Conservation (phyloP, 257 asterid genomes). For the Capsicum rhomboideum region DNA sequence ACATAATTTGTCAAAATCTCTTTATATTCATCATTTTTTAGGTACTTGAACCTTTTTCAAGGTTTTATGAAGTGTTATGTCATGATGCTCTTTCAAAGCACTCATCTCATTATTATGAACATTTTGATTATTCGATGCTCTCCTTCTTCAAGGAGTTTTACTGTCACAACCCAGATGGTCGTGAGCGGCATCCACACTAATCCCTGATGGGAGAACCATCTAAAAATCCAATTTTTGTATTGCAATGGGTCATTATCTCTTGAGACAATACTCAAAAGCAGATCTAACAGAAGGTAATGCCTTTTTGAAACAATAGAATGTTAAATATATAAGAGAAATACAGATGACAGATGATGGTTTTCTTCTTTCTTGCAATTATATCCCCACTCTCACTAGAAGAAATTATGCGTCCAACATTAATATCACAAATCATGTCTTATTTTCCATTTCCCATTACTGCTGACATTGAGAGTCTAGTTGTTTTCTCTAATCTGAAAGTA, state of each 20-base stretch:
- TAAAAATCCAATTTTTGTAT: not conserved
- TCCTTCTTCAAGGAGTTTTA: no score
- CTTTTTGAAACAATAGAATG: not conserved
- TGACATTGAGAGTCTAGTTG: conserved; percentile 67
- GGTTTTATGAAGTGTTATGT: no score
- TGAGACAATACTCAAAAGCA: not conserved
- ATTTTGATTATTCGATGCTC: no score
- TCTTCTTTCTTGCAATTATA: not conserved
- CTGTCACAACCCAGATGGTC: no score
- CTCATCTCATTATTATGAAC: no score
- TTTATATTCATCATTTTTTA: no score
- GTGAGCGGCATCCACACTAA: no score
- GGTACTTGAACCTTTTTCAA: no score
- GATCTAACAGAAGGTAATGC: not conserved
- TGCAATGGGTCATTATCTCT: not conserved
- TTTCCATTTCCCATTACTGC: conserved; percentile 59
- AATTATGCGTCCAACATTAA: not conserved
- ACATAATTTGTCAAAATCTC: no score
- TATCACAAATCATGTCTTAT: conserved; percentile 54
- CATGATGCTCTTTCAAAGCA: no score
- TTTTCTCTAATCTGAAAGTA: conserved; percentile 76
- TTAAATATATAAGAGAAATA: not conserved
- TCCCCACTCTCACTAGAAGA: not conserved
- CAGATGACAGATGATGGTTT: not conserved
- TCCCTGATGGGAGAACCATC: no score